Conservation (phyloP, 106 monocot species). For the Cymbidium sinense region DNA sequence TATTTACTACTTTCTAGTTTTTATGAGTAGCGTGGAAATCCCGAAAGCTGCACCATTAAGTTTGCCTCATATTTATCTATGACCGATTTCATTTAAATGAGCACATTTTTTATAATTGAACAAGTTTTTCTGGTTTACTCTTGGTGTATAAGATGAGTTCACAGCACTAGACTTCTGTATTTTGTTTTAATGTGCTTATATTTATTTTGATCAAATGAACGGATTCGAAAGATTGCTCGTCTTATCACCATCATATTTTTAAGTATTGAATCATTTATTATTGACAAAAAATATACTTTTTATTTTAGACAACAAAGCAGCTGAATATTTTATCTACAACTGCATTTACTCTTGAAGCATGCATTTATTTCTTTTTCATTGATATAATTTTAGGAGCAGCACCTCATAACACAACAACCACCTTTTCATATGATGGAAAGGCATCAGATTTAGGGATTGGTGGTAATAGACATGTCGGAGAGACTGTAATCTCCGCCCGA, state of each 20-base stretch:
- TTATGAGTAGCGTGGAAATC: not conserved
- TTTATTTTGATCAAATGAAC: too few species aligned
- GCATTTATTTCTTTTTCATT: not conserved
- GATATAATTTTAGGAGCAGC: not conserved
- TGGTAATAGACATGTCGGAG: slow-evolving; percentile 20
- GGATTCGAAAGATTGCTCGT: too few species aligned
- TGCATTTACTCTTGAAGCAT: not conserved
- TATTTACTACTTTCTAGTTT: not conserved
- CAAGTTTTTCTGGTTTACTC: not conserved
- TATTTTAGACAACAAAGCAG: too few species aligned
- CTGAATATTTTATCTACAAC: not conserved
- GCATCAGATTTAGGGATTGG: slow-evolving; percentile 25
- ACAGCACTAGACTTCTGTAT: too few species aligned
- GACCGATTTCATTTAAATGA: not conserved
- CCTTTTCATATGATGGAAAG: too few species aligned
- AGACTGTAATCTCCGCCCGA: slow-evolving; percentile 22
- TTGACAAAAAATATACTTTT: too few species aligned
- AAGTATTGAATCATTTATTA: too few species aligned
- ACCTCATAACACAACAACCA: too few species aligned
- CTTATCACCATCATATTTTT: too few species aligned
- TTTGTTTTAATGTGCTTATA: too few species aligned
- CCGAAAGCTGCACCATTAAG: too few species aligned
- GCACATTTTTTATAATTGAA: not conserved
- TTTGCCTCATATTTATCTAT: not conserved
- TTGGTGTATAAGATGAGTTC: not conserved